Base-by-base conservation (phyloP, 768 basidiomycete genomes). In the Suillus subaureus region DNA sequence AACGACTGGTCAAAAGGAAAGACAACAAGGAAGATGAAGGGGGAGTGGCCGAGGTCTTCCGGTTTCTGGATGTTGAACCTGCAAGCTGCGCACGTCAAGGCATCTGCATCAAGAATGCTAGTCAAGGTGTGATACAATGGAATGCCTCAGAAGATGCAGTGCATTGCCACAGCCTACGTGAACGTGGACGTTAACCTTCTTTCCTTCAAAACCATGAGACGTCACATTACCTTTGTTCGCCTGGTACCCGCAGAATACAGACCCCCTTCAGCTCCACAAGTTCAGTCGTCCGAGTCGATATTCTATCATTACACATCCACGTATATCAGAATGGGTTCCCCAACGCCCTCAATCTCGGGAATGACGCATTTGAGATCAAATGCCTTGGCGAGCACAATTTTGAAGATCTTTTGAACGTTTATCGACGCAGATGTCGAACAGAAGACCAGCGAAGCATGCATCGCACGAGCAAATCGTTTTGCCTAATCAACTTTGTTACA, bases 331-430 rank as follows among this genome's bases (percentile, higher is more conserved):
- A 99, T 85, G 33, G 97, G 97, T 77, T 99, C 96, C 63, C 97
- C 97, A 33, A 96, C 93, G 56, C 94, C 93, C 75, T 96, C 94
- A 70, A 98, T 97, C 81, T 99, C 97, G 33, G 96, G 96, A 71
- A 98, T 96, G 71, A 96, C 94, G 75, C 96, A 98, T 86, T 99
- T 99, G 70, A 99, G 87, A 80, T 99, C 97, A 73, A 99, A 99
- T 39, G 96, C 96, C 75, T 99, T 97, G 57, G 94, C 93, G 60
- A 97, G 86, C 54, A 97, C 94, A 78, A 97, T 97, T 84, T 97
- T 96, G 88, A 97, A 97, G 70, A 97, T 97, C 84, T 99, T 99
- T 83, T 99, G 97, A 63, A 99, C 97, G 79, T 99, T 99, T 83
- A 99, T 97, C 67, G 96, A 96, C 69, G 97, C 96, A 57, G 94